Evolutionary conservation across 345 rosid species (phyloP).

Genomic region (Eucalyptus erythrocorys): DNA sequence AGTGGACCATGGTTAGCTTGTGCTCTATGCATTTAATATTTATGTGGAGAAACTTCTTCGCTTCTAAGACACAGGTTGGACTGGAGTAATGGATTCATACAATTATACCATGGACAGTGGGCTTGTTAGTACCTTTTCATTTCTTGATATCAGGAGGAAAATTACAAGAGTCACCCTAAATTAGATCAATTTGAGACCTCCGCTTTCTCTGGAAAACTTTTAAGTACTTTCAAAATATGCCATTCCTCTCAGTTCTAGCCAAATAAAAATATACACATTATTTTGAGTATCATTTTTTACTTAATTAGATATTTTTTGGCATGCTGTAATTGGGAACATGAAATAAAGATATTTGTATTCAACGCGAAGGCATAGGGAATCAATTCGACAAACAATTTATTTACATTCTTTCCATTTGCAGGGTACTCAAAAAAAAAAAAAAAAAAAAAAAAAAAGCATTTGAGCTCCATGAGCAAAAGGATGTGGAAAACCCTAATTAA

Average conservation of each 20-base stretch:
- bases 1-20: too few relatives aligned
- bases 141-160: background rate
- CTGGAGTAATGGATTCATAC: background rate
- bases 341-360: too few relatives aligned
- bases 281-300: too few relatives aligned
- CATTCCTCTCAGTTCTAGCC: background rate
- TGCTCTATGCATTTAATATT: too few relatives aligned
- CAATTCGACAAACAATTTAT: too few relatives aligned
- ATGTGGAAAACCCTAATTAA: background rate
- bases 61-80: background rate
- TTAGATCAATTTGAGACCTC: background rate
- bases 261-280: too few relatives aligned
- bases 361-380: background rate
- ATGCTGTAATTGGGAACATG: too few relatives aligned
- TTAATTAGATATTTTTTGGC: too few relatives aligned
- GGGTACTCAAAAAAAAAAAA: too few relatives aligned
- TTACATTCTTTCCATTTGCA: background rate
- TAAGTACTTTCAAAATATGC: too few relatives aligned
- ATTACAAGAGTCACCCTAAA: background rate
- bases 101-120: background rate
- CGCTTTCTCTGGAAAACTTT: background rate
- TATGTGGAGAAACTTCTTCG: too few relatives aligned
- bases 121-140: too few relatives aligned
- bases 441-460: background rate
- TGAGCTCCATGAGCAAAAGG: background rate